Conservation (phyloP, 2,329 filamentous ascomycete genomes). For the Fusarium sp. region DNA sequence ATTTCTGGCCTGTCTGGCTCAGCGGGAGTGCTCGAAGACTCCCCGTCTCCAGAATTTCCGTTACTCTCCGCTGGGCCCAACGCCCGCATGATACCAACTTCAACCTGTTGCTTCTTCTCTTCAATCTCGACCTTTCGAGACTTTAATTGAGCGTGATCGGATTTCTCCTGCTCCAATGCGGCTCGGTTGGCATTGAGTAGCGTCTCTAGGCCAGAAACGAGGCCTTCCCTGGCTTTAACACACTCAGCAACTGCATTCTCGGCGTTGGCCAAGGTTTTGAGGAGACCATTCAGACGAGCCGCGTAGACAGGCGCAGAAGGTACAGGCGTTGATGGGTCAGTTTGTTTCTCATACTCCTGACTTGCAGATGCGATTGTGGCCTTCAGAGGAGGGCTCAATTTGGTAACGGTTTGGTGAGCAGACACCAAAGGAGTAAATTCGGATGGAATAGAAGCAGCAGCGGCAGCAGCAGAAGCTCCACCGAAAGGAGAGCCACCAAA, state of each 20-base stretch:
- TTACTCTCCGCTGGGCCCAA: conserved; percentile 71
- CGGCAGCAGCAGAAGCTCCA: conserved; percentile 66
- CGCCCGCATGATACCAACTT: conserved; percentile 89
- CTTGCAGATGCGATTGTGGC: conserved; percentile 77
- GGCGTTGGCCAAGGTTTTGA: conserved; percentile 88
- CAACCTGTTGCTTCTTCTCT: conserved; percentile 85
- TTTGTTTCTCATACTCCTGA: conserved; percentile 85
- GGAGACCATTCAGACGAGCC: conserved; percentile 86
- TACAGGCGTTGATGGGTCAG: conserved; percentile 73
- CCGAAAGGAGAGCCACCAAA: conserved; percentile 70
- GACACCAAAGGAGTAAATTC: conserved; percentile 83
- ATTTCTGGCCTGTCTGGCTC: conserved; percentile 82
- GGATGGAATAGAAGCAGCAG: conserved; percentile 71
- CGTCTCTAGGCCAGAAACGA: conserved; percentile 85
- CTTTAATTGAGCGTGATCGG: conserved; percentile 70
- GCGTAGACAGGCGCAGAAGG: conserved; percentile 92
- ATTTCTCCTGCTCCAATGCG: conserved; percentile 76
- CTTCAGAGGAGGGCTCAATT: conserved; percentile 75
- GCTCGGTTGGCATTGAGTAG: conserved; percentile 79
- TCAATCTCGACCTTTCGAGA: conserved; percentile 80
- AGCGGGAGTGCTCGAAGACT: conserved; percentile 59
- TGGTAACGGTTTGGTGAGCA: conserved; percentile 78
- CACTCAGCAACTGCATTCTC: conserved; percentile 90
- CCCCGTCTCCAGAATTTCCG: conserved; percentile 60
- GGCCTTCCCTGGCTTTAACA: conserved; percentile 82